phyloP scores from a whole-genome alignment of 169 alveolate species.

The Plasmodium cynomolgi region DNA sequence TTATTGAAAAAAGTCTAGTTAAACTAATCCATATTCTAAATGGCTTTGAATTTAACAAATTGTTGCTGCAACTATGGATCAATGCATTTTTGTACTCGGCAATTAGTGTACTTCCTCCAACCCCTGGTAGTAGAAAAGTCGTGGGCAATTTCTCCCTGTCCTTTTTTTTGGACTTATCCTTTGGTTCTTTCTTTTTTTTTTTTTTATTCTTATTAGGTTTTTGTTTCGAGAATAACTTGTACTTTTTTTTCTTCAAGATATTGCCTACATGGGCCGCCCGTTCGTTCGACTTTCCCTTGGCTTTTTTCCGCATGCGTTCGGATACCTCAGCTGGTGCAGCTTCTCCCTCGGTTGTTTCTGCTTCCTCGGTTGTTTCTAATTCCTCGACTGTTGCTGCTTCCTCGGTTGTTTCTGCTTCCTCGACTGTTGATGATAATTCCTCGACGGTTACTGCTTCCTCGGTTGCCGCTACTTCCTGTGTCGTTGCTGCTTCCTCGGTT shows the following conservation, averaged over 20 bases:
- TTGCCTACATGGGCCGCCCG: not conserved
- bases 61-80: conserved; percentile 26
- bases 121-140: conserved; percentile 33
- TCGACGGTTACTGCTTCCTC: not conserved
- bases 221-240: not conserved
- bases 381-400: not conserved
- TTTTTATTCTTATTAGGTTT: not conserved
- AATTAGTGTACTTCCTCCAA: conserved; percentile 71
- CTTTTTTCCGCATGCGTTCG: not conserved
- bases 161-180: not conserved
- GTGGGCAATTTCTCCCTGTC: not conserved
- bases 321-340: not conserved
- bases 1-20: conserved; percentile 21
- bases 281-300: not conserved
- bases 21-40: conserved; percentile 58
- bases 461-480: not conserved
- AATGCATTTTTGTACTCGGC: conserved; percentile 28
- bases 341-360: not conserved
- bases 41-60: conserved; percentile 27
- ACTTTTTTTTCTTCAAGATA: not conserved
- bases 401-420: not conserved
- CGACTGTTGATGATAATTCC: not conserved
- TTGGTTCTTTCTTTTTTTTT: not conserved
- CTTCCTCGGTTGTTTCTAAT: not conserved
- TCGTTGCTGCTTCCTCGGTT: not conserved